Conservation (phyloP, 306 rosid species). For the Acacia acuminata region DNA sequence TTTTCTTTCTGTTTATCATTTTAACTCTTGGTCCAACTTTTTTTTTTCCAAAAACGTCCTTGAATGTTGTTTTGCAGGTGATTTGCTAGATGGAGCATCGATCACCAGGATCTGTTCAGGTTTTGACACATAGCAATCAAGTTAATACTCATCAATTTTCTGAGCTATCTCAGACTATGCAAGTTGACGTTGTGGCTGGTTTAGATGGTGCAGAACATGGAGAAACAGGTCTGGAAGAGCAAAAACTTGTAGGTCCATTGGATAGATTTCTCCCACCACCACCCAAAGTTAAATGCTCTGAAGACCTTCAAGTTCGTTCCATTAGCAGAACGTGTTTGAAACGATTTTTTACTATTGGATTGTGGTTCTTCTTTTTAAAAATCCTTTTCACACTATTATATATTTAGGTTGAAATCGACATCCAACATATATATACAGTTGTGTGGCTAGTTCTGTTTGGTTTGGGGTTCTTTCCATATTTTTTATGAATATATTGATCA, state of each 20-base stretch:
- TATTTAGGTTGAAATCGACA: too few species aligned
- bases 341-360: too few species aligned
- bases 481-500: too few species aligned
- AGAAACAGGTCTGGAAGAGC: constrained; percentile 43
- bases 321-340: neutral
- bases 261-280: constrained; percentile 81
- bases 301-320: constrained; percentile 77
- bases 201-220: constrained; percentile 49
- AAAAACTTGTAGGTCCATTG: constrained; percentile 50
- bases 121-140: constrained; percentile 54
- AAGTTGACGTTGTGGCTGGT: constrained; percentile 35
- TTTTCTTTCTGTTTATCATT: neutral
- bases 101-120: constrained; percentile 50
- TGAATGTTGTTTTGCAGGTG: constrained; percentile 49
- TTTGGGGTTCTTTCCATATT: too few species aligned
- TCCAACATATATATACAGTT: too few species aligned
- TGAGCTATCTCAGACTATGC: constrained; percentile 52
- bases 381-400: too few species aligned
- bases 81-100: constrained; percentile 46
- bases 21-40: neutral
- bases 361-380: too few species aligned
- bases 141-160: constrained; percentile 51
- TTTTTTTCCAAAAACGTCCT: neutral
- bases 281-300: constrained; percentile 71
- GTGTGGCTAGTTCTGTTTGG: too few species aligned